Base-by-base conservation (phyloP, 352 stramenopile genomes). In the Globisporangium canariense region DNA sequence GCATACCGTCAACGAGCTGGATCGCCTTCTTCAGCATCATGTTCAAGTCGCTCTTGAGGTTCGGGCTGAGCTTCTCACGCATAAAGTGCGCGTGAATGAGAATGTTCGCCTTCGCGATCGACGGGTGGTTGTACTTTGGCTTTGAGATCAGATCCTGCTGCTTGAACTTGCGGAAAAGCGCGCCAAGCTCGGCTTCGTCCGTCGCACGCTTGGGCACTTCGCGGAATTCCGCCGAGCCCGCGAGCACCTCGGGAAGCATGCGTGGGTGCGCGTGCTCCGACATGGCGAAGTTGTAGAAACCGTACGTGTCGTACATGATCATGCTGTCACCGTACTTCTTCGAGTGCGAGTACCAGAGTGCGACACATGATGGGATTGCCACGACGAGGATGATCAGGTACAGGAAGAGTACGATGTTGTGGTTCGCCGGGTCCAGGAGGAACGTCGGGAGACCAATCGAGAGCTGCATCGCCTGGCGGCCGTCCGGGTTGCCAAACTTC, bases 301-400 rank as follows among this genome's bases (percentile, higher is more conserved):
- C 93, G 76, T 99, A 99, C 60, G 97, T 99, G 78, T 99, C 96
- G 83, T 99, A 99, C 95, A 99, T 98, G 77, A 99, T 98, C 85
- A 99, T 98, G 72, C 97, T 98, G 82, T 99, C 97, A 34, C 97
- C 97, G 73, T 98, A 99, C 70, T 98, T 97, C 80, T 99, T 99
- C 68, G 92, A 98, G 76, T 97, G 87, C 69, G 91, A 94, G 80
- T 98, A 98, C 84, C 97, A 99, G 4, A 94, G 80, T 65, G 90
- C 97, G 0, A 99, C 96, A 59, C 85, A 93, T 60, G 88, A 97
- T 34, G 98, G 97, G 71, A 99, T 98, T 58, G 98, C 86, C n/a
- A 98, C 87, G 4, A 99, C 97, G 65, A 99, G 93, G 56, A 98
- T 85, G 67, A 99, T 93, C 38, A 99, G 80, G 81, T 99, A 99